phyloP scores from a whole-genome alignment of 805 yeast genomes.

The Maudiozyma barnettii region DNA sequence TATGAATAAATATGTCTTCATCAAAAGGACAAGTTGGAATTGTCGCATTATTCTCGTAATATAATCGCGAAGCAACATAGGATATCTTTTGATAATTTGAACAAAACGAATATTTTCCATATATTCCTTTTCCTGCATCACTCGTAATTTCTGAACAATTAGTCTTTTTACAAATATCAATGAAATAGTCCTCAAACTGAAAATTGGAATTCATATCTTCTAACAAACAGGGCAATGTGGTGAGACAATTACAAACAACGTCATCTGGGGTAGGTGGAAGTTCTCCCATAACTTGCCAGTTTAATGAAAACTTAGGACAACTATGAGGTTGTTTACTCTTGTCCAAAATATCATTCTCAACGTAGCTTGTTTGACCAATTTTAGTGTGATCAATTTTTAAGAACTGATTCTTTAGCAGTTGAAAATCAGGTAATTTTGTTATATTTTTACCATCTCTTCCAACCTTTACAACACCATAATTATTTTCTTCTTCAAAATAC shows the following conservation, averaged over 20 bases:
- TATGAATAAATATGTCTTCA: too few species aligned
- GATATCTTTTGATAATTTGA: conserved; percentile 53
- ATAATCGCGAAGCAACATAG: conserved; percentile 50
- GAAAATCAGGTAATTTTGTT: conserved; percentile 50
- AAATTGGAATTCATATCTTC: conserved; percentile 34
- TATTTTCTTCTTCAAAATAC: conserved; percentile 70
- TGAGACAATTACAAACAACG: conserved; percentile 52
- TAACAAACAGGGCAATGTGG: conserved; percentile 44
- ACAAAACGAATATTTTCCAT: conserved; percentile 65
- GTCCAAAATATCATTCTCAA: conserved; percentile 12
- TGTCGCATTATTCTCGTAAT: conserved; percentile 38
- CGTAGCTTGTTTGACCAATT: conserved; percentile 13
- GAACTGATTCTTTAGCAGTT: conserved; percentile 46
- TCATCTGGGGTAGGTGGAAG: conserved; percentile 65
- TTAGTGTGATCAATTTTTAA: conserved; percentile 39
- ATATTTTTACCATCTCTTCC: conserved; percentile 33
- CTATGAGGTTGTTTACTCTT: conserved; percentile 28
- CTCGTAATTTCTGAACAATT: conserved; percentile 51
- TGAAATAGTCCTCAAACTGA: conserved; percentile 48
- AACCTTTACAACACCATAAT: conserved; percentile 60
- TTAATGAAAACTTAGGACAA: conserved; percentile 12
- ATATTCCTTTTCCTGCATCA: conserved; percentile 50
- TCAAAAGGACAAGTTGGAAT: conserved; percentile 15
- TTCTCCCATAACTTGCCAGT: conserved; percentile 53
- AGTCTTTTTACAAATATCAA: conserved; percentile 45